Evolutionary conservation across 2,329 filamentous ascomycete genomes (phyloP).

Genomic region (Tolypocladium cylindrosporum): DNA sequence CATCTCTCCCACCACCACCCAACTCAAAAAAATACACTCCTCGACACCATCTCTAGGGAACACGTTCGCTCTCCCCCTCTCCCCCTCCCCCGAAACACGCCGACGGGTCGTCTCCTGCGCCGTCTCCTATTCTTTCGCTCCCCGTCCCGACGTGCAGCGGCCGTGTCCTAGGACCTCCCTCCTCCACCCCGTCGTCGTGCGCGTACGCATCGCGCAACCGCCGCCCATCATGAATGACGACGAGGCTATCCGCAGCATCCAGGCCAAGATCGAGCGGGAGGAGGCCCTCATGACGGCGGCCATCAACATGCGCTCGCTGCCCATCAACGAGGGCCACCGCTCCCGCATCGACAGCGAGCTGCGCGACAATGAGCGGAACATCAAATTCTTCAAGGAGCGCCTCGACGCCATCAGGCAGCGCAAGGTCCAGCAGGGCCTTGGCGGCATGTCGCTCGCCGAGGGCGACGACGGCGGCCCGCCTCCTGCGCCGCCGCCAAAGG

Average conservation of each 20-base stretch:
- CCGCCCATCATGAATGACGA: conserved; percentile 51
- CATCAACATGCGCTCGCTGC: conserved; percentile 90
- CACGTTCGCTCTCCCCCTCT: conserved; percentile 4
- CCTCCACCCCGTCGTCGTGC: conserved; percentile 16
- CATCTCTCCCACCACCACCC: conserved; percentile 20
- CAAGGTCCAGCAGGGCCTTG: conserved; percentile 57
- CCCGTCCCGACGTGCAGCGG: neutral
- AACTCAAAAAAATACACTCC: conserved; percentile 8
- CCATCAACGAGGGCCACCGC: conserved; percentile 84
- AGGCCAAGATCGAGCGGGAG: conserved; percentile 96
- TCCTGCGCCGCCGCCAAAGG: conserved; percentile 66
- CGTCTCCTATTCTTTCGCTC: neutral
- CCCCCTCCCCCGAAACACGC: conserved; percentile 3
- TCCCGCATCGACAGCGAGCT: conserved; percentile 90
- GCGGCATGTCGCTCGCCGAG: conserved; percentile 53
- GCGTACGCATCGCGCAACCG: conserved; percentile 28
- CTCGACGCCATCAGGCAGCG: conserved; percentile 82
- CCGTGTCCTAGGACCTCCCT: neutral
- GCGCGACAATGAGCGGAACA: conserved; percentile 83
- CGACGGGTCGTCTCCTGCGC: neutral
- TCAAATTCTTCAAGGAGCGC: conserved; percentile 91
- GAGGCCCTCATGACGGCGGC: conserved; percentile 90
- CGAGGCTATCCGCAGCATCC: conserved; percentile 65
- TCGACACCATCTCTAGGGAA: conserved; percentile 1
- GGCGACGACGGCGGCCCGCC: conserved; percentile 36